phyloP scores from a whole-genome alignment of 148 eudicot genomes.

The Limonium bicolor region DNA sequence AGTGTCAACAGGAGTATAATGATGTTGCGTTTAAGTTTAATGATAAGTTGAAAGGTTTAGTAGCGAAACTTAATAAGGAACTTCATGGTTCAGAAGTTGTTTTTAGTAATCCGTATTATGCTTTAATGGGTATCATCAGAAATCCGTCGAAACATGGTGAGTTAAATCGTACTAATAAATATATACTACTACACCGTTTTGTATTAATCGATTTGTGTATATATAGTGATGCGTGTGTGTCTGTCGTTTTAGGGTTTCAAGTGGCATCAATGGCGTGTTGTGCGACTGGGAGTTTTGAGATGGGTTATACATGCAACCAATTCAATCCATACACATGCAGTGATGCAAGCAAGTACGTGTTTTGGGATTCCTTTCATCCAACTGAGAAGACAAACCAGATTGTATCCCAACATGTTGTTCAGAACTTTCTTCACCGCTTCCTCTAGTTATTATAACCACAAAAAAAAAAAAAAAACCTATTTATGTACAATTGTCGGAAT shows the following conservation, averaged over 20 bases:
- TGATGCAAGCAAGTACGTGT: conserved; percentile 50
- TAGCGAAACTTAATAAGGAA: conserved; percentile 24
- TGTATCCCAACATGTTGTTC: conserved; percentile 25
- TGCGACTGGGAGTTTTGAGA: conserved; percentile 53
- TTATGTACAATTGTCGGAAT: no score
- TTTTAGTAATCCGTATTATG: conserved; percentile 39
- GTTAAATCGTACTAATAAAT: no score
- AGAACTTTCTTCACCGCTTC: conserved; percentile 20
- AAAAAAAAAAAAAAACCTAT: no score
- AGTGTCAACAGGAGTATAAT: conserved; percentile 37
- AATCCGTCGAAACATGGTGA: conserved; percentile 38
- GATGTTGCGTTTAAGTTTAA: conserved; percentile 42
- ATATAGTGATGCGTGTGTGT: no score
- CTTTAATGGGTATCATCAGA: conserved; percentile 18
- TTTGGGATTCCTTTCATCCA: conserved; percentile 88
- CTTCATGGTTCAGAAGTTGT: conserved; percentile 22
- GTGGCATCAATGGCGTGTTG: conserved; percentile 54
- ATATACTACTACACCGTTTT: no score
- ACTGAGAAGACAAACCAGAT: conserved; percentile 45
- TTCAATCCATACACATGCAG: conserved; percentile 31
- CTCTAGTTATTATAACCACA: no score
- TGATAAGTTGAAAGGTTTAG: conserved; percentile 21
- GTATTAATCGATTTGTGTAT: no score
- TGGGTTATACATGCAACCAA: conserved; percentile 39
- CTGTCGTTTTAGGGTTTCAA: conserved; percentile 46